These are phyloP conservation scores for Aureococcus anophagefferens DNA, from an alignment of 108 stramenopile genomes.

Conservation along the genomic window DNA sequence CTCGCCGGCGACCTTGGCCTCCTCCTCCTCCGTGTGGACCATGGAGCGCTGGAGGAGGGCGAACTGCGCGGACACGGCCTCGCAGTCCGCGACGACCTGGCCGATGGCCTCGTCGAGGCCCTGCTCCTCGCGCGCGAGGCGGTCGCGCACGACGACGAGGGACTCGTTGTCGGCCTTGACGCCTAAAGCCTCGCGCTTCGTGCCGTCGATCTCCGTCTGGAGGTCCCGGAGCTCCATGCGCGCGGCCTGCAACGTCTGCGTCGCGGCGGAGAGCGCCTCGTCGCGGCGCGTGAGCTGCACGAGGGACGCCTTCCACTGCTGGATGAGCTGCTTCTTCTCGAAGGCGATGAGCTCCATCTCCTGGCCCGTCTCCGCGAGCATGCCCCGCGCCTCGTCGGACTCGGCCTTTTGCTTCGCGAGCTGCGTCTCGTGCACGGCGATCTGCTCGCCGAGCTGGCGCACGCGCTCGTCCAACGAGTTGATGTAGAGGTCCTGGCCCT, in stretches of 20 bases:
- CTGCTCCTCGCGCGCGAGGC: slow-evolving; percentile 48
- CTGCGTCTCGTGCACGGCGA: slow-evolving; percentile 46
- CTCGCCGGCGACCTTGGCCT: slow-evolving; percentile 31
- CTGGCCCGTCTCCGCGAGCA: slow-evolving; percentile 54
- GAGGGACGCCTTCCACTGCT: slow-evolving; percentile 66
- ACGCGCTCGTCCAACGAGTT: slow-evolving; percentile 55
- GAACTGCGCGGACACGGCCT: slow-evolving; percentile 31
- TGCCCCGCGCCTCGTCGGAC: slow-evolving; percentile 49
- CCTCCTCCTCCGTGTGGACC: slow-evolving; percentile 53
- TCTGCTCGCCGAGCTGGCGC: slow-evolving; percentile 48
- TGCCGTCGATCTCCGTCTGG: slow-evolving; percentile 37
- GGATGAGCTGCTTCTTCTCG: slow-evolving; percentile 67
- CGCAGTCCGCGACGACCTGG: slow-evolving; percentile 30
- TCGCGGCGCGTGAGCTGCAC: slow-evolving; percentile 56
- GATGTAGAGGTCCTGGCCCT: slow-evolving; percentile 62
- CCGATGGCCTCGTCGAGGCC: slow-evolving; percentile 43
- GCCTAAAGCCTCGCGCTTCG: slow-evolving; percentile 35
- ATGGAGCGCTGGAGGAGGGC: slow-evolving; percentile 45
- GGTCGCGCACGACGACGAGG: slow-evolving; percentile 30
- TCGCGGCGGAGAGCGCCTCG: slow-evolving; percentile 60
- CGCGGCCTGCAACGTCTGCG: slow-evolving; percentile 45
- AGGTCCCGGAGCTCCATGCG: slow-evolving; percentile 42
- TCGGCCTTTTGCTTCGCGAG: slow-evolving; percentile 43
- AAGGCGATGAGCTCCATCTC: slow-evolving; percentile 58
- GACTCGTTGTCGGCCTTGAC: slow-evolving; percentile 44